Evolutionary conservation across 2,329 filamentous ascomycete species (phyloP).

Genomic region (Exophiala sp.): DNA sequence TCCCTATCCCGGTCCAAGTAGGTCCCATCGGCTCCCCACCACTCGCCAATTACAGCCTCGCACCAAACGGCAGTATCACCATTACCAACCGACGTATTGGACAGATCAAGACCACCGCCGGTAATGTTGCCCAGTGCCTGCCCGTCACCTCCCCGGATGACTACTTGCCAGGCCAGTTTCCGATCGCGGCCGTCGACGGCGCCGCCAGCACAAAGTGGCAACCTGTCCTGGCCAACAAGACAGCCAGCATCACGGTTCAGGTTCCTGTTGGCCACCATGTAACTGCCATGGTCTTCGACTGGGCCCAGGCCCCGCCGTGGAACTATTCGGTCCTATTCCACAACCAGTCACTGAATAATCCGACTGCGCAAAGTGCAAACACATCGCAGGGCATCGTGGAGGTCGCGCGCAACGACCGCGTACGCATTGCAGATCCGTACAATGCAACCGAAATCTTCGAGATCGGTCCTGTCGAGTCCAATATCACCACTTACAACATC

Average conservation of each 20-base stretch:
- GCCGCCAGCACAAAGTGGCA: constrained; percentile 63
- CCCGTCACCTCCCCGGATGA: constrained; percentile 45
- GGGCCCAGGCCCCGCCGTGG: constrained; percentile 51
- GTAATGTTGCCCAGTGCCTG: constrained; percentile 61
- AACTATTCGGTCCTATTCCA: constrained; percentile 52
- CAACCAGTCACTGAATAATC: constrained; percentile 38
- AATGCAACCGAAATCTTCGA: constrained; percentile 33
- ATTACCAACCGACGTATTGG: constrained; percentile 56
- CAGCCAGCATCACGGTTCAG: constrained; percentile 53
- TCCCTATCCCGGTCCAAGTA: constrained; percentile 55
- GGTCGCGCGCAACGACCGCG: constrained; percentile 30
- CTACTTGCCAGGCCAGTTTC: constrained; percentile 62
- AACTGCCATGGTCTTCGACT: constrained; percentile 53
- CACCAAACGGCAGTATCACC: constrained; percentile 46
- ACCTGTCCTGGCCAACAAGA: constrained; percentile 46
- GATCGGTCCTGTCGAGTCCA: constrained; percentile 37
- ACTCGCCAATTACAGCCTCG: constrained; percentile 42
- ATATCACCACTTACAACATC: constrained; percentile 34
- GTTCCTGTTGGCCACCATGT: constrained; percentile 37
- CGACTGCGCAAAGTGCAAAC: constrained; percentile 23
- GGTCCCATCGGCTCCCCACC: constrained; percentile 39
- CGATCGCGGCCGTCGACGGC: constrained; percentile 60
- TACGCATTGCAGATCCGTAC: constrained; percentile 38
- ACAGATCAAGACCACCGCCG: constrained; percentile 47
- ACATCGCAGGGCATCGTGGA: constrained; percentile 2